phyloP scores from a whole-genome alignment of 768 basidiomycete species.

The Leccinellum luteum region DNA sequence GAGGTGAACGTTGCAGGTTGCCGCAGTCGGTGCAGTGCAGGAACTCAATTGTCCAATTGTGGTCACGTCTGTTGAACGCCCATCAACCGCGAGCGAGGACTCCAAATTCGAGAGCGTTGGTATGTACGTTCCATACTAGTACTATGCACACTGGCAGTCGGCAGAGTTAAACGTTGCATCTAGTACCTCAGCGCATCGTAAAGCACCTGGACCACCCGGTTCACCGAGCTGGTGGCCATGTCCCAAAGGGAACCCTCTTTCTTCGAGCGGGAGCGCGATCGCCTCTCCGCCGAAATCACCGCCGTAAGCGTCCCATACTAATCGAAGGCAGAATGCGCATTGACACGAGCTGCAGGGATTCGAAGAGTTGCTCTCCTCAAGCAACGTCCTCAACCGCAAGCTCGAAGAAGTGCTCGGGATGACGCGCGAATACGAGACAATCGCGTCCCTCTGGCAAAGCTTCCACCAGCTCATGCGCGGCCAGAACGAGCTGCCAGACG shows the following conservation, averaged over 20 bases:
- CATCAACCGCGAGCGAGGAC: background rate
- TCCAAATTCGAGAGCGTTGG: background rate
- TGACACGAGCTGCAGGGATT: slow-evolving; percentile 55
- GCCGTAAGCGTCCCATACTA: slow-evolving; percentile 44
- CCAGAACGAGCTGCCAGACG: slow-evolving; percentile 35
- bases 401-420: slow-evolving; percentile 91
- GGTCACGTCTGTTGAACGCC: background rate
- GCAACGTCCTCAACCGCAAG: slow-evolving; percentile 85
- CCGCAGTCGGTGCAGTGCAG: background rate
- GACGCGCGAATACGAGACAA: slow-evolving; percentile 89
- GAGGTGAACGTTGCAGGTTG: background rate
- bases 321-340: background rate
- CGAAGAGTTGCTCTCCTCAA: slow-evolving; percentile 80
- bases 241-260: slow-evolving; percentile 48
- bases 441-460: slow-evolving; percentile 79
- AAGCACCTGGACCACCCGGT: background rate
- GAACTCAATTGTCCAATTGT: too few relatives aligned
- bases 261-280: slow-evolving; percentile 80
- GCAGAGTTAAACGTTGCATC: background rate
- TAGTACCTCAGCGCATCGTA: background rate
- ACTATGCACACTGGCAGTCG: background rate
- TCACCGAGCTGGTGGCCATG: slow-evolving; percentile 12
- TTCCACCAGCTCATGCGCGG: slow-evolving; percentile 76
- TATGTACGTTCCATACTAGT: background rate
- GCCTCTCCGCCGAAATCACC: slow-evolving; percentile 70